Evolutionary conservation across 2,329 filamentous ascomycete species (phyloP).

Genomic region (Aspergillus piperis): DNA sequence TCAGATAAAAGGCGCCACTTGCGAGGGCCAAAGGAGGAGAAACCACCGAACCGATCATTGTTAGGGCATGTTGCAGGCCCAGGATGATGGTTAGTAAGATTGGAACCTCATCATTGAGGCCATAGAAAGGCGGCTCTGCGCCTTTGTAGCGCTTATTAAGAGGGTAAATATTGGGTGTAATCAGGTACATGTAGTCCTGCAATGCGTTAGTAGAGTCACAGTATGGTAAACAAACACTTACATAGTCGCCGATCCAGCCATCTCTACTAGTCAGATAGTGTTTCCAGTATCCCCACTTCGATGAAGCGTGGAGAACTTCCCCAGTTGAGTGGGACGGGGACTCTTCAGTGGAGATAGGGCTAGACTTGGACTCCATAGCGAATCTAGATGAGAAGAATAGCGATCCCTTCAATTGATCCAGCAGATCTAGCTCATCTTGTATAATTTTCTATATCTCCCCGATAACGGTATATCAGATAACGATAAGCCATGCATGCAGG

Average conservation of each 20-base stretch:
- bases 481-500: not conserved
- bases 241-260: conserved; percentile 54
- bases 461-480: not conserved
- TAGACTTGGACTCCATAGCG: conserved; percentile 8
- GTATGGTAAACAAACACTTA: not conserved
- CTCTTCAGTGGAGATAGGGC: conserved; percentile 3
- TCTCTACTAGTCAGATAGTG: conserved; percentile 34
- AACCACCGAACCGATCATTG: conserved; percentile 75
- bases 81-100: conserved; percentile 72
- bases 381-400: no score
- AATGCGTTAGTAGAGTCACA: not conserved
- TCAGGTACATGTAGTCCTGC: conserved; percentile 55
- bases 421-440: not conserved
- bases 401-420: no score
- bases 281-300: conserved; percentile 25
- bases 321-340: not conserved
- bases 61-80: conserved; percentile 75
- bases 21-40: conserved; percentile 75
- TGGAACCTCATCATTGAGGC: conserved; percentile 77
- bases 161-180: conserved; percentile 57
- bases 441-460: not conserved
- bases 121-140: conserved; percentile 74
- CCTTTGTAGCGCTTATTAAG: conserved; percentile 49
- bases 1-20: conserved; percentile 63
- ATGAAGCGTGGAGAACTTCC: not conserved